Evolutionary conservation across 306 rosid genomes (phyloP).

Genomic region (cucumber (Cucumis sativus)): Cucumber_9930_V3 NC_026655.2:19193501-19194000

Average conservation of each 20-base stretch:
- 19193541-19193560: not conserved
- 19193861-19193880: conserved; percentile 80
- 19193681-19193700: not conserved
- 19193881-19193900: not conserved
- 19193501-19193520: not conserved
- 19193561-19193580: not conserved
- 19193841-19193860: conserved; percentile 28
- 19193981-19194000: not conserved
- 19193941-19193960: not conserved
- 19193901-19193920: not conserved
- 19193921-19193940: not conserved
- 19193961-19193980: not conserved
- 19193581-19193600: not conserved
- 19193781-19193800: conserved; percentile 30
- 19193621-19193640: not conserved
- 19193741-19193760: conserved; percentile 86
- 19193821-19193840: conserved; percentile 23
- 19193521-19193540: not conserved
- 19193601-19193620: not conserved
- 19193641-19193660: not conserved
- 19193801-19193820: conserved; percentile 25
- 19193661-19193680: not conserved
- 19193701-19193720: conserved; percentile 30
- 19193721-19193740: conserved; percentile 96
- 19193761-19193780: conserved; percentile 63